Percentiles rank a stretch among this genome's conserved stretches.
Conservation (phyloP, 768 basidiomycete species). For the Fomitopsis pulvina region DNA sequence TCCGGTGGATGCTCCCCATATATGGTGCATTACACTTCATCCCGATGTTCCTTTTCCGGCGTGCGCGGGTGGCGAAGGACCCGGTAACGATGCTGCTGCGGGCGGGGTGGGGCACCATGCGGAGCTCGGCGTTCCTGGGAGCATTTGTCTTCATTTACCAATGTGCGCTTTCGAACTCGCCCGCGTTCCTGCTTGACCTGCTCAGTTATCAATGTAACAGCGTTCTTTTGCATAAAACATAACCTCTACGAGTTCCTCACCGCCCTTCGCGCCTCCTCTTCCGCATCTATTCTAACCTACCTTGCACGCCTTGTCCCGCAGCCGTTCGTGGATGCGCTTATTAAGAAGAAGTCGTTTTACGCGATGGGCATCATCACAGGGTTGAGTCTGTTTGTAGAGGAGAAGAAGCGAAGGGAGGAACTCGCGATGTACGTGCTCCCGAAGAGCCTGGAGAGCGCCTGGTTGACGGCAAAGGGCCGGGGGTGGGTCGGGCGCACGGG, state of each 20-base stretch:
- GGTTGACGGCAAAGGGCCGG: conserved; percentile 71
- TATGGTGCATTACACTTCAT: conserved; percentile 90
- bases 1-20: conserved; percentile 75
- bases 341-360: conserved; percentile 69
- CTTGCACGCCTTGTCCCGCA: conserved; percentile 16
- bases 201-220: conserved; percentile 24
- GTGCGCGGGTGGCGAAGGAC: conserved; percentile 54
- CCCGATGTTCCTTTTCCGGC: conserved; percentile 79
- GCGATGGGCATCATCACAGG: conserved; percentile 69
- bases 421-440: conserved; percentile 91
- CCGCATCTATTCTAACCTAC: conserved; percentile 29
- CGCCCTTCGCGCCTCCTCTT: conserved; percentile 13
- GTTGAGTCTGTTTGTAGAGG: conserved; percentile 79
- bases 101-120: conserved; percentile 62
- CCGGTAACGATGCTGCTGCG: conserved; percentile 61
- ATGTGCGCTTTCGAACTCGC: conserved; percentile 35
- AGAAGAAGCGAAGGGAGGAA: conserved; percentile 81
- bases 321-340: conserved; percentile 48
- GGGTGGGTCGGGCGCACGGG: conserved; percentile 71
- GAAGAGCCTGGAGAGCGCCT: conserved; percentile 85
- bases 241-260: conserved; percentile 45
- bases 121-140: conserved; percentile 86
- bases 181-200: no score
- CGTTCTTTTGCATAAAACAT: conserved; percentile 61
- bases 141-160: conserved; percentile 80